Percentiles rank a stretch among this genome's conserved stretches.
phyloP scores from a whole-genome alignment of 495 filamentous ascomycete genomes.

The Clavariopsis aquatica region DNA sequence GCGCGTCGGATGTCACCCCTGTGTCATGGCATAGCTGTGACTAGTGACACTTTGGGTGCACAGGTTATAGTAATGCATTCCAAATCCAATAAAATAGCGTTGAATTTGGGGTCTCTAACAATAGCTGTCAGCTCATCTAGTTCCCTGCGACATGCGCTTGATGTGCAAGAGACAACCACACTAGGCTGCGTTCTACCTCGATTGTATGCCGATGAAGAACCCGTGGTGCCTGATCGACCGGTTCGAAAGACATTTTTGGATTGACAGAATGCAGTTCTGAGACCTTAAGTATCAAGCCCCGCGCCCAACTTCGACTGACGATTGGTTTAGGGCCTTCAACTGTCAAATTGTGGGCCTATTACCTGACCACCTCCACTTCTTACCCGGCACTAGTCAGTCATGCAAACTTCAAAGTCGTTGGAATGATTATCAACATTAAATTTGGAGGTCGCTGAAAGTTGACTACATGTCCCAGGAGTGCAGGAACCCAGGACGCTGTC shows the following conservation, averaged over 20 bases:
- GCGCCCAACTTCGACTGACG: background rate
- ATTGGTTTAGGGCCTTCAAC: background rate
- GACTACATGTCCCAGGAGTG: background rate
- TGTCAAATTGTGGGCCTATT: background rate
- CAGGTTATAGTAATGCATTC: background rate
- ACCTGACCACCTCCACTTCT: background rate
- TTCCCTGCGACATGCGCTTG: background rate
- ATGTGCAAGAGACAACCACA: background rate
- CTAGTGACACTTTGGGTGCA: background rate
- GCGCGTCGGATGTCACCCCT: background rate
- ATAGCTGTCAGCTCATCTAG: background rate
- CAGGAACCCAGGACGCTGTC: no score
- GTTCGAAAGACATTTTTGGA: background rate
- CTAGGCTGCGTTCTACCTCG: background rate
- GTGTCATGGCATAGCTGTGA: background rate
- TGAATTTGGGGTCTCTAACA: background rate
- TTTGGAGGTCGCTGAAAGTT: background rate
- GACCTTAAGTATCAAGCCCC: background rate
- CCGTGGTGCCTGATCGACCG: background rate
- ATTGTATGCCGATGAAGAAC: background rate
- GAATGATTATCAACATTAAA: background rate
- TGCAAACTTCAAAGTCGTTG: background rate
- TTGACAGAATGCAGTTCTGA: background rate
- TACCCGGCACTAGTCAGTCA: background rate
- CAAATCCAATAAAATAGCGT: background rate